These are phyloP conservation scores for Udeniomyces megalosporus DNA, from an alignment of 768 basidiomycete species.

Conservation along the genomic window DNA sequence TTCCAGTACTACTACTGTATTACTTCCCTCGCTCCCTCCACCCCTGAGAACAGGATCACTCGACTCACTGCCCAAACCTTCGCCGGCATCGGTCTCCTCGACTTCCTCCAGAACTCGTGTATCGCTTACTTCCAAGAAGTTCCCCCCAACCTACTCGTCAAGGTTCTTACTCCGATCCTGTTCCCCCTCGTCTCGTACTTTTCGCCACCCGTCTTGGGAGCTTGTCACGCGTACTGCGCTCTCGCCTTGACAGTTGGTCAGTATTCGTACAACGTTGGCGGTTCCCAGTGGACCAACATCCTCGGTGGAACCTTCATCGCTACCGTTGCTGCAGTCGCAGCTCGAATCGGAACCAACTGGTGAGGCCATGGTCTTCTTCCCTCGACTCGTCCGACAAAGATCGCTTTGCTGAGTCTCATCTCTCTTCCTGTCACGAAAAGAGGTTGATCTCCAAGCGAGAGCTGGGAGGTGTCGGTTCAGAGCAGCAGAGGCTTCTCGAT, in stretches of 20 bases:
- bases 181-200: slow-evolving; percentile 21
- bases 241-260: slow-evolving; percentile 23
- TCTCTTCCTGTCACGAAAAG: not conserved
- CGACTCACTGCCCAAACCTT: slow-evolving; percentile 25
- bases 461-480: not conserved
- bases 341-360: slow-evolving; percentile 3
- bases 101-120: slow-evolving; percentile 25
- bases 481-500: not conserved
- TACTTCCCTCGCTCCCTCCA: slow-evolving; percentile 17
- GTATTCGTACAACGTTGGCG: slow-evolving; percentile 23
- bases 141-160: slow-evolving; percentile 21
- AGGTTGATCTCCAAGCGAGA: not conserved
- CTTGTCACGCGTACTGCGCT: slow-evolving; percentile 22
- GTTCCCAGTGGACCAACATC: slow-evolving; percentile 23
- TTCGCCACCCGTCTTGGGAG: slow-evolving; percentile 21
- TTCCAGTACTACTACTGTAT: slow-evolving; percentile 27
- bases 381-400: not conserved
- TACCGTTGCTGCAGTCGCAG: slow-evolving; percentile 21
- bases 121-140: slow-evolving; percentile 23
- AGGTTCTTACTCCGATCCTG: slow-evolving; percentile 19
- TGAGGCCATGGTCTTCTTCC: not conserved
- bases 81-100: slow-evolving; percentile 26
- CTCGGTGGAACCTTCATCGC: slow-evolving; percentile 19
- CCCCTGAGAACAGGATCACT: slow-evolving; percentile 24
- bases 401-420: too few relatives aligned